These are phyloP conservation scores for Nakaseomyces kungkrabaensis DNA, from an alignment of 1,139 yeast genomes.

Conservation along the genomic window DNA sequence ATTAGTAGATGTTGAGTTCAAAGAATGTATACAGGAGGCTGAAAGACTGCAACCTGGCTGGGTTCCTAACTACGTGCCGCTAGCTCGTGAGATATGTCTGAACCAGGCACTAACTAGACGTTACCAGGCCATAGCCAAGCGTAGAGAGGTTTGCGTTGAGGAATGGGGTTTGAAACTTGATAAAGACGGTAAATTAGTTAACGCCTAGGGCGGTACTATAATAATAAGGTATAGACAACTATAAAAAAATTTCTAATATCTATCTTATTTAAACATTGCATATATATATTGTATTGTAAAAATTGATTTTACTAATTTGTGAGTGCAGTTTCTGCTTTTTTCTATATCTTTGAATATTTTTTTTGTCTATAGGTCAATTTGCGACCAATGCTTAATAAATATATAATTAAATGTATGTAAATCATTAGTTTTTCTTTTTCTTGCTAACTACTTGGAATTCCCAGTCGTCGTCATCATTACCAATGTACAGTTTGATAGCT, in stretches of 20 bases:
- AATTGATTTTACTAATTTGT: too few species aligned
- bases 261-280: neutral
- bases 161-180: conserved; percentile 41
- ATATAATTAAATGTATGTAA: neutral
- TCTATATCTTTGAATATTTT: too few species aligned
- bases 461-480: conserved; percentile 75
- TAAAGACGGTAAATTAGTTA: conserved; percentile 27
- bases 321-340: too few species aligned
- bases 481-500: conserved; percentile 45
- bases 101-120: conserved; percentile 86
- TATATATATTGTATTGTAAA: neutral
- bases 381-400: neutral
- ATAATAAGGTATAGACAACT: too few species aligned
- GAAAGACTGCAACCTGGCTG: conserved; percentile 68
- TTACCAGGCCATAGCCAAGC: conserved; percentile 49
- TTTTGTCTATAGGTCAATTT: neutral
- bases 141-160: conserved; percentile 39
- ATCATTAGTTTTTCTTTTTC: conserved; percentile 37
- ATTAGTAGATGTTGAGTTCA: conserved; percentile 65
- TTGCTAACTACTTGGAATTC: conserved; percentile 61
- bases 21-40: conserved; percentile 70
- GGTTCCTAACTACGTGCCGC: conserved; percentile 66
- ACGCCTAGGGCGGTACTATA: neutral
- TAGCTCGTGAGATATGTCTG: conserved; percentile 82
- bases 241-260: too few species aligned